Conservation (phyloP, 441 rosid genomes). For the Populus hybrid region DNA sequence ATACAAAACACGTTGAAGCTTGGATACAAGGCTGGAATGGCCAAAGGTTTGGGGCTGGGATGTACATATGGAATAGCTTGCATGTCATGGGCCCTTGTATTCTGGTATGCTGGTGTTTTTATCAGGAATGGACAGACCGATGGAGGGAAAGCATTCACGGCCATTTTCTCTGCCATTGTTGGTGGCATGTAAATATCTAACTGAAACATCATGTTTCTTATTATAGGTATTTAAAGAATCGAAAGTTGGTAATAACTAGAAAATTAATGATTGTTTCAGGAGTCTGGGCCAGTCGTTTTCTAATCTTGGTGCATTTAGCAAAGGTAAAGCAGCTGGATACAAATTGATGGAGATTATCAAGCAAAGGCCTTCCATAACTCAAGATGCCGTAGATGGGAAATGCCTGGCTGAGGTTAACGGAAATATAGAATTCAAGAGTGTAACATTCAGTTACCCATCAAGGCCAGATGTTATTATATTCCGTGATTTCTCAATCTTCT, state of each 20-base stretch:
- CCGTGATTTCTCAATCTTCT: conserved; percentile 80
- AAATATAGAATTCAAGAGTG: conserved; percentile 88
- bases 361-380: conserved; percentile 81
- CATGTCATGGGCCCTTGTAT: conserved; percentile 99
- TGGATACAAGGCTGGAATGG: conserved; percentile 99
- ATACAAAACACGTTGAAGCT: conserved; percentile 93
- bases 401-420: conserved; percentile 76
- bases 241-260: neutral
- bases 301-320: conserved; percentile 96
- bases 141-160: conserved; percentile 98
- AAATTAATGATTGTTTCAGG: conserved; percentile 45
- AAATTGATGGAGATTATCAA: conserved; percentile 93
- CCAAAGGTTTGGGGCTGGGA: conserved; percentile 97
- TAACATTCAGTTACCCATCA: conserved; percentile 93
- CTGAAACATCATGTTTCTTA: neutral
- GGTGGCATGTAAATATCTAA: conserved; percentile 83
- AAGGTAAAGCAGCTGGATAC: conserved; percentile 95
- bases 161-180: conserved; percentile 98
- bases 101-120: conserved; percentile 99
- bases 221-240: neutral
- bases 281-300: conserved; percentile 99
- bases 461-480: conserved; percentile 92
- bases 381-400: conserved; percentile 66
- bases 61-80: conserved; percentile 98
- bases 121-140: conserved; percentile 88